Evolutionary conservation across 768 basidiomycete genomes (phyloP), one percentile per base, ranked within the genome.

Genomic region (Lepiota subincarnata): DNA sequence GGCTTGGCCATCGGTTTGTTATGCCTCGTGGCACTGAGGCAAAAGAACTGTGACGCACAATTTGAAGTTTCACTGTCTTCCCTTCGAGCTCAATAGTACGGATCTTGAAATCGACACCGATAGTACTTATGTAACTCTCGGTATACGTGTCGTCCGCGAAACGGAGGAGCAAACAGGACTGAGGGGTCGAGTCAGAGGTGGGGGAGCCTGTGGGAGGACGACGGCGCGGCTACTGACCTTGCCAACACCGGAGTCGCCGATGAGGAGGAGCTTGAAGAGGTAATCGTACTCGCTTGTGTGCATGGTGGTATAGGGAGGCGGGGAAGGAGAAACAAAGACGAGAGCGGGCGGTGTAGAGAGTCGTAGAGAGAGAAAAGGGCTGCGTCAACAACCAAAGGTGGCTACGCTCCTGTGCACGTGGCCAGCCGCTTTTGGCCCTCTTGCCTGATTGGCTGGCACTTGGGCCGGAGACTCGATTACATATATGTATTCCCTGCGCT

Each of bases 31-130:
- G 53, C 45, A 45, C n/a, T 11, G 42, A 56, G 40, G 40, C 24
- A 28, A 47, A 56, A 51, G 44, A 43, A 51, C 38, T 52, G 39
- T 73, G 39, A 76, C 95, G 72, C 64, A 97, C 95, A 72, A 98
- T 98, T 75, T 98, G 96, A 55, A 98, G 81, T 72, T 98, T 98
- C 70, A 98, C 92, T 1, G 91, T 92, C 86, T 97, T 97, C 55
- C 96, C 96, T 66, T 98, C 96, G 50, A 98, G 80, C 70, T 98
- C 96, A 72, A 98, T 98, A 34, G 96, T 98, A 56, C 96, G 84
- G 75, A 98, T 98, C 87, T 95, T 96, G 77, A 97, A 97, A 77
- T 97, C 94, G 55, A 98, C 93, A 60, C 97, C 97, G 71, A 98
- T 98, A 36, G 96, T 98, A 55, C 87, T 90, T 68, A 98, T 95